phyloP scores from a whole-genome alignment of 2,329 filamentous ascomycete species.

The Alternaria panax region DNA sequence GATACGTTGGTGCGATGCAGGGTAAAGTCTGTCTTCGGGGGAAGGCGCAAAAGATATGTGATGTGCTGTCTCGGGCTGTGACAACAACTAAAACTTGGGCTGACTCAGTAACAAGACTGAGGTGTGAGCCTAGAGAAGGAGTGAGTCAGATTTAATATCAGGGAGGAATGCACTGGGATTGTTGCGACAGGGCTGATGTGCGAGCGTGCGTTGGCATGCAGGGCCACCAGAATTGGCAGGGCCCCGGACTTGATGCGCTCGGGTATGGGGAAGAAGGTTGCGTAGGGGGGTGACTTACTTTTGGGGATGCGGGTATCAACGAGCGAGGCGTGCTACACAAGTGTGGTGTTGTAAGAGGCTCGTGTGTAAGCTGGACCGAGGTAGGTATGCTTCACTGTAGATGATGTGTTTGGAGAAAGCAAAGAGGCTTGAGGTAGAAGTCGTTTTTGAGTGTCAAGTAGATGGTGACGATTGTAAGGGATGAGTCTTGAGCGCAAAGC shows the following conservation, averaged over 20 bases:
- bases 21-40: slow-evolving; percentile 15
- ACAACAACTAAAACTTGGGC: slow-evolving; percentile 20
- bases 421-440: slow-evolving; percentile 16
- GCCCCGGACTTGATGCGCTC: slow-evolving; percentile 31
- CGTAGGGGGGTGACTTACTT: slow-evolving; percentile 42
- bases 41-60: slow-evolving; percentile 26
- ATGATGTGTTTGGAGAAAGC: slow-evolving; percentile 1
- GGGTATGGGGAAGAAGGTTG: slow-evolving; percentile 32
- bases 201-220: slow-evolving; percentile 40
- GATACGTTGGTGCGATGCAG: slow-evolving; percentile 29
- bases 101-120: slow-evolving; percentile 14
- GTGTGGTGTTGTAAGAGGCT: slow-evolving; percentile 17
- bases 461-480: slow-evolving; percentile 12
- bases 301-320: slow-evolving; percentile 24
- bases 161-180: slow-evolving; percentile 2
- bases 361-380: slow-evolving; percentile 12
- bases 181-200: slow-evolving; percentile 37
- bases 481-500: slow-evolving; percentile 5
- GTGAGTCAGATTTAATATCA: slow-evolving; percentile 51
- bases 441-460: slow-evolving; percentile 9
- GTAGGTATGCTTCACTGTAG: slow-evolving; percentile 12
- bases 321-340: slow-evolving; percentile 25
- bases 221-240: slow-evolving; percentile 27
- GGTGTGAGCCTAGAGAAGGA: slow-evolving; percentile 27
- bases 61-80: slow-evolving; percentile 44